These are phyloP conservation scores for Aspergillus fumigatiaffinis DNA, from an alignment of 2,329 filamentous ascomycete species.

Conservation along the genomic window DNA sequence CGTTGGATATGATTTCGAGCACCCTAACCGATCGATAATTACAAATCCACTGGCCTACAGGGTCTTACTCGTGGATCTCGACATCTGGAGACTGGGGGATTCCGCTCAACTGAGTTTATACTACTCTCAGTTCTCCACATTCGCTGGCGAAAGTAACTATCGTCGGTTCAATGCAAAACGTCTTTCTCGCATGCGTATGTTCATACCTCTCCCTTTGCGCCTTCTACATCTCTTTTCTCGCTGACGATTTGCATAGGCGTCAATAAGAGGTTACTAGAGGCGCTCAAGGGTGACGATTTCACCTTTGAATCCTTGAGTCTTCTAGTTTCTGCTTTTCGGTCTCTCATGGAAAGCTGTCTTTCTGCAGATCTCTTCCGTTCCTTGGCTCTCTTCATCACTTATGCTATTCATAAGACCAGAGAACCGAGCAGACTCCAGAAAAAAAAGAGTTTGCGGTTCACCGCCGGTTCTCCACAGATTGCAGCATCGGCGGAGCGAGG, in stretches of 20 bases:
- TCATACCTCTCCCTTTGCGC: background rate
- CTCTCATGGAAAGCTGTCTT: constrained; percentile 73
- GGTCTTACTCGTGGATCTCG: constrained; percentile 84
- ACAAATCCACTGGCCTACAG: constrained; percentile 94
- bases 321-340: constrained; percentile 75
- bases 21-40: constrained; percentile 83
- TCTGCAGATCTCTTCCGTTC: constrained; percentile 82
- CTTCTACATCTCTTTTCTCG: background rate
- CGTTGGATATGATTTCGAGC: constrained; percentile 78
- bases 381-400: constrained; percentile 88
- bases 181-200: constrained; percentile 82
- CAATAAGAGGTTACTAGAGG: constrained; percentile 83
- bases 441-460: constrained; percentile 44
- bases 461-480: constrained; percentile 24
- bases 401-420: constrained; percentile 69
- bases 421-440: constrained; percentile 38
- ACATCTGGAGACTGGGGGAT: constrained; percentile 83
- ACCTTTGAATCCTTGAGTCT: constrained; percentile 66
- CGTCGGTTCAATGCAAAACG: constrained; percentile 88
- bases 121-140: constrained; percentile 85
- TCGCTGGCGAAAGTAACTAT: constrained; percentile 85
- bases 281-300: constrained; percentile 79
- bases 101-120: constrained; percentile 78
- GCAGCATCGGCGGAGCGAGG: constrained; percentile 31
- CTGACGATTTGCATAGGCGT: constrained; percentile 58